Base-by-base conservation (phyloP, 306 rosid genomes). In the Malus fusca region DNA sequence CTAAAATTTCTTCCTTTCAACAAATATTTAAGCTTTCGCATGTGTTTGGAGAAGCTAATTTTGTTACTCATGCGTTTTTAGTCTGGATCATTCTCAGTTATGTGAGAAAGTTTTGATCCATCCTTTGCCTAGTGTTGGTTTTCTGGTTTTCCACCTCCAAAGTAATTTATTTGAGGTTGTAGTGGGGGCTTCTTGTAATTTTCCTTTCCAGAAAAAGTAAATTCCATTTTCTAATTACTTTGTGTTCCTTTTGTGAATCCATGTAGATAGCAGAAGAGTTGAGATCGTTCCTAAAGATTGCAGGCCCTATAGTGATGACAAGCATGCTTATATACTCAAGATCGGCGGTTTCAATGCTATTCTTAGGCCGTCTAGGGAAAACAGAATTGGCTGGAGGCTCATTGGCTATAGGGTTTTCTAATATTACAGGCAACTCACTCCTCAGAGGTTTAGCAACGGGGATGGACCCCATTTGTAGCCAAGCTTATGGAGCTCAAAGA, bases 401-500 rank as follows among this genome's bases (percentile, higher is more conserved):
- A 14, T 80, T 94, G 5, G 97, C 96, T 19, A 83, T 94, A 11
- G 98, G 96, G 0, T 94, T 94, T 22, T 89, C 90, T 30, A 92
- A 94, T 84, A 84, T 94, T 58, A 94, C 98, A 0, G 97, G 95
- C 1, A 76, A 75, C 30, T 94, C 98, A 11, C 51, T 94, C 37
- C 87, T 94, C 43, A 84, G 89, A 26, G 97, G 98, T 12, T 84
- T 94, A 19, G 73, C 95, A 0, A 83, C 82, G 59, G 98, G 97
- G 53, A 93, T 93, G 98, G 97, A 93, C 28, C 95, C 97, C 21
- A 91, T 91, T n/a, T 94, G 98, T 72, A 88, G 96, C 75, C 98
- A 94, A 87, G 98, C 98, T 4, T 94, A 71, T 70, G 96, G 98
- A 2, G 93, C 97, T 37, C 86, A 90, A 72, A 86, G 90, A 77